Conservation (phyloP, 176 grass and related monocot genomes). For the Thinopyrum elongatum region DNA sequence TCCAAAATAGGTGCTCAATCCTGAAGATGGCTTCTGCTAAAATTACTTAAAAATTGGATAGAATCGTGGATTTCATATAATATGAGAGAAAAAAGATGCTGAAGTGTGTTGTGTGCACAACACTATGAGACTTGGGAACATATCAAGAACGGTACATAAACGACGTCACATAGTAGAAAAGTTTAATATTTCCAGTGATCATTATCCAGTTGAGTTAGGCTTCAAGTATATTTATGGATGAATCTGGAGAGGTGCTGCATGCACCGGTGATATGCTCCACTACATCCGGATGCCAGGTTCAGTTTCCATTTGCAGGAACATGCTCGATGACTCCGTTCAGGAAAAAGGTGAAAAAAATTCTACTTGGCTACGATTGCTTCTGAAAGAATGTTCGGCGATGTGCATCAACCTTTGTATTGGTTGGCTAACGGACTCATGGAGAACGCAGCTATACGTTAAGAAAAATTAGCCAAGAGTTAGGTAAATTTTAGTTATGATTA, state of each 20-base stretch:
- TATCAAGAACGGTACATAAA: background rate
- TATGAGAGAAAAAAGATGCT: no score
- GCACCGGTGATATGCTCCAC: background rate
- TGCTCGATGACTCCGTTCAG: slow-evolving; percentile 25
- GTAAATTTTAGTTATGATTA: background rate
- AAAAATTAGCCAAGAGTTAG: background rate
- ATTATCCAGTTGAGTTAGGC: background rate
- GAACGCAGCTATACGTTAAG: background rate
- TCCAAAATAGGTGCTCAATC: no score
- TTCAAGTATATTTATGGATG: background rate
- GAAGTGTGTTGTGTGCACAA: no score
- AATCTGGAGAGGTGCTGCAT: background rate
- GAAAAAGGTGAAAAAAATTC: slow-evolving; percentile 23
- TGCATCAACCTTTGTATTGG: background rate
- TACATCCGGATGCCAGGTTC: slow-evolving; percentile 11
- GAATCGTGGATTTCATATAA: no score
- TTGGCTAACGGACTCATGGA: background rate
- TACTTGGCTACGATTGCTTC: slow-evolving; percentile 1
- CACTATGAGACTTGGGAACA: no score
- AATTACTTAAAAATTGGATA: no score
- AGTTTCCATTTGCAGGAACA: slow-evolving; percentile 28
- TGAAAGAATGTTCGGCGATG: slow-evolving; percentile 39
- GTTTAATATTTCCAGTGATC: background rate
- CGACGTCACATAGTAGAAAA: background rate
- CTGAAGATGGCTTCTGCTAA: no score